Conservation (phyloP, 306 rosid species). For the Cucumis cinereus region DNA sequence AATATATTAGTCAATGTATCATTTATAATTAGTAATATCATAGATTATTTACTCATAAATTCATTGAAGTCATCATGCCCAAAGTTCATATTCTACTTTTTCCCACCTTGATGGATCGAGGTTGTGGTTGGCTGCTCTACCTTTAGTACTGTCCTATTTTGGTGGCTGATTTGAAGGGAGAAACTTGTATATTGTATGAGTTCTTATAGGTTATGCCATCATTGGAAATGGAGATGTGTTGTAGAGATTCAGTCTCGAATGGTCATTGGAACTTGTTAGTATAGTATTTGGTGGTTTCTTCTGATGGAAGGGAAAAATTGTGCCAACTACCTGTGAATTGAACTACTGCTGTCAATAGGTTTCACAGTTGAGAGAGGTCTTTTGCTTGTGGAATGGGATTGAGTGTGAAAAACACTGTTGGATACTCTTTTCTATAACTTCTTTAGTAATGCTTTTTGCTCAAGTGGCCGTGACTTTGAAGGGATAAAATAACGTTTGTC, state of each 20-base stretch:
- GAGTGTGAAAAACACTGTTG: background rate
- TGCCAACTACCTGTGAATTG: background rate
- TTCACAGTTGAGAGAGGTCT: background rate
- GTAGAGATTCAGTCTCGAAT: background rate
- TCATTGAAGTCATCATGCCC: background rate
- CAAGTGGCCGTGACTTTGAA: background rate
- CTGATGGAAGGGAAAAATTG: background rate
- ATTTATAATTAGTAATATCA: background rate
- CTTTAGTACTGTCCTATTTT: background rate
- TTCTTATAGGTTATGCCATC: background rate
- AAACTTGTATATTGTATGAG: background rate
- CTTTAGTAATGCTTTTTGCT: too few relatives aligned
- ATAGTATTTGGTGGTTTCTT: background rate
- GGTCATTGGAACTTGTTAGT: background rate
- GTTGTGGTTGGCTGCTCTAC: background rate
- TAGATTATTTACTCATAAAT: background rate
- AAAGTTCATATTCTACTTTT: background rate
- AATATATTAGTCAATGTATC: background rate
- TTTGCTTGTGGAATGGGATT: background rate
- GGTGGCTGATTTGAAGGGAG: background rate
- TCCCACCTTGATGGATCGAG: background rate
- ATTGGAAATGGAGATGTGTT: background rate
- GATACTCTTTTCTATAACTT: background rate
- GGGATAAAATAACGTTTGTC: too few relatives aligned
- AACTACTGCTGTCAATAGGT: background rate